Base-by-base conservation (phyloP, 176 grass and related monocot genomes). In the Ensete ventricosum region DNA sequence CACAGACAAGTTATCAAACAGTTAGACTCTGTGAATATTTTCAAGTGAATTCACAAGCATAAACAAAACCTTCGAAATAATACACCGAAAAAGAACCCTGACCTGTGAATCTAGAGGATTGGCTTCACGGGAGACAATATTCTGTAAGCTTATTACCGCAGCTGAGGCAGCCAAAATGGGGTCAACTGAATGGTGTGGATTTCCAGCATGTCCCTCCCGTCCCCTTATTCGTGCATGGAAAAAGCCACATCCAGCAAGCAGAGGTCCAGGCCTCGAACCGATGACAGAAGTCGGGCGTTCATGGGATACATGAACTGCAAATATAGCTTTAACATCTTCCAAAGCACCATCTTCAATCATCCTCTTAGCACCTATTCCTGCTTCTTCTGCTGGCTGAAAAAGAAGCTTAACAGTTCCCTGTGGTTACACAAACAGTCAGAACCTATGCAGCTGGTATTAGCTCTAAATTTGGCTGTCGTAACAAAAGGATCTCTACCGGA, bases 271-370 rank as follows among this genome's bases (percentile, higher is more conserved):
- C 52, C 88, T 13, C 1, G 95, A 94, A 3, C 88, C 90, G 75
- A 99, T 78, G 19, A 90, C 76, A 58, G 90, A 89, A 19, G 88
- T 91, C n/a, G 82, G 82, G 71, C 82, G 83, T 72, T 89, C 67
- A 79, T 86, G 88, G 1, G 88, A 91, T 1, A 99, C 95, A 84
- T 99, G 95, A 51, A 87, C 84, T 59, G 95, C 95, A 82, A 99
- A 99, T 85, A 99, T 99, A 14, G 90, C 95, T 78, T 91, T 82
- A 67, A 94, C 88, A 77, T 84, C 78, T 27, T 91, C 84, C 81
- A 99, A 84, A 54, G 95, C 95, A 22, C 95, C 95, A 70, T 91
- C 90, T 63, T 93, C 83, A 76, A 99, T 93, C 95, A 99, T 99
- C 52, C 86, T 75, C 81, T 94, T 93, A 54, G 95, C 95, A 59